Evolutionary conservation across 345 rosid genomes (phyloP), one percentile per base, ranked within the genome.

Genomic region (Gossypium arboreum): DNA sequence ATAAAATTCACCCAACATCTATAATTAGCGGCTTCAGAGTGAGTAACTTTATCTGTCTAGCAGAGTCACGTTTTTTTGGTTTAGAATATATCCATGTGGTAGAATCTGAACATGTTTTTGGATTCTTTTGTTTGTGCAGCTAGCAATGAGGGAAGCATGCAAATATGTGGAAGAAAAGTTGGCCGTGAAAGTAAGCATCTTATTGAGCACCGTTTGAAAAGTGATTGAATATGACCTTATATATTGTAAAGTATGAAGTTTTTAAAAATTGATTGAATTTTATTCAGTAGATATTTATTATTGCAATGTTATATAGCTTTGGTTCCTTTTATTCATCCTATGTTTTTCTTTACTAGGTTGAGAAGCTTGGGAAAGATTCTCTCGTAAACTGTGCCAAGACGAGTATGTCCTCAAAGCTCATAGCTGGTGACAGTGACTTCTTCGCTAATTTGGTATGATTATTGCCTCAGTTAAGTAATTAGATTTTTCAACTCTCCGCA

Each of bases 131-230:
- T 72, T 70, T 68, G 61, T 34, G 54, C 93, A 95, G 97, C 92
- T 95, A 80, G 99, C 99, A 2, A 95, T 95, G 99, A 91, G 97
- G 79, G 99, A 95, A 84, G 91, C 97, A 60, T 93, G 98, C 85
- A 93, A 93, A 78, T 95, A 93, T 80, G 85, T 89, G 20, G 98
- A 93, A 15, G 98, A 95, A 78, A 95, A 93, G 77, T 81, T 95
- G 79, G 94, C 89, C 43, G 90, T 90, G 41, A 90, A 91, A 89
- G 98, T 90, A 77, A 82, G 84, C 44, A 47, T 66, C 73, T 61
- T 72, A 1, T 5, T 50, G 24, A 24, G 45, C 25, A 16, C 43
- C 8, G 9, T 8, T 69, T 69, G 59, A 27, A 50, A 69, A 50
- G 9, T 51, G 24, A 50, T 24, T 66, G 24, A 34, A 73, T 73